Conservation (phyloP, 164 flowering plant species). For the Cinnamomum chago region DNA sequence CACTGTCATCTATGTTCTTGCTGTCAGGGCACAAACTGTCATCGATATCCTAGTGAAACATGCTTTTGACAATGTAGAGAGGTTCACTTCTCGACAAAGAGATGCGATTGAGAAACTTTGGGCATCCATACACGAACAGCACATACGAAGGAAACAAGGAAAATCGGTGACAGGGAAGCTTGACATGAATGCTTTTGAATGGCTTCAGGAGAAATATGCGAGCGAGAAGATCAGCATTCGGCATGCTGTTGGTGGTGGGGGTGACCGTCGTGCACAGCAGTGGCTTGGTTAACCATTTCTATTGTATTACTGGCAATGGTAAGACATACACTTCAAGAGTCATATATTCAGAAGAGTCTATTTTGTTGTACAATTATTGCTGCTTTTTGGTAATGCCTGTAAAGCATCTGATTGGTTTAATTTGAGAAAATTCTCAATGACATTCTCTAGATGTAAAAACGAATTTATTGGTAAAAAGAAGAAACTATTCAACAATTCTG, state of each 20-base stretch:
- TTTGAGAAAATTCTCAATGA: not conserved
- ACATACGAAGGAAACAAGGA: constrained; percentile 76
- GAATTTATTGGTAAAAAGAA: not conserved
- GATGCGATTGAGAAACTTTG: constrained; percentile 82
- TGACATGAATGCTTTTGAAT: constrained; percentile 86
- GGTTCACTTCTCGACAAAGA: constrained; percentile 76
- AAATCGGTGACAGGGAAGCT: constrained; percentile 90
- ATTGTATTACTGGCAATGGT: not conserved
- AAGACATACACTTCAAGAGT: not conserved
- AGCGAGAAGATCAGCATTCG: constrained; percentile 86
- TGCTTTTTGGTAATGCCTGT: not conserved
- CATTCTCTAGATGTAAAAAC: not conserved
- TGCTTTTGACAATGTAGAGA: constrained; percentile 73
- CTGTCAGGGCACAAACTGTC: constrained; percentile 85
- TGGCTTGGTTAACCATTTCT: constrained; percentile 69
- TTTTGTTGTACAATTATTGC: not conserved
- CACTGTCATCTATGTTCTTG: not conserved
- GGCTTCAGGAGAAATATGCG: constrained; percentile 81
- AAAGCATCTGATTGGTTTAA: not conserved
- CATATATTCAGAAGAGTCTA: too few species aligned
- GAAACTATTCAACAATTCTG: too few species aligned
- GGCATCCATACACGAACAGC: constrained; percentile 82
- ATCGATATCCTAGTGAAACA: constrained; percentile 88
- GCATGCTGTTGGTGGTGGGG: constrained; percentile 76
- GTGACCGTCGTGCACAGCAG: constrained; percentile 60